phyloP scores from a whole-genome alignment of 2,329 filamentous ascomycete species.

The Xylaria sp. region DNA sequence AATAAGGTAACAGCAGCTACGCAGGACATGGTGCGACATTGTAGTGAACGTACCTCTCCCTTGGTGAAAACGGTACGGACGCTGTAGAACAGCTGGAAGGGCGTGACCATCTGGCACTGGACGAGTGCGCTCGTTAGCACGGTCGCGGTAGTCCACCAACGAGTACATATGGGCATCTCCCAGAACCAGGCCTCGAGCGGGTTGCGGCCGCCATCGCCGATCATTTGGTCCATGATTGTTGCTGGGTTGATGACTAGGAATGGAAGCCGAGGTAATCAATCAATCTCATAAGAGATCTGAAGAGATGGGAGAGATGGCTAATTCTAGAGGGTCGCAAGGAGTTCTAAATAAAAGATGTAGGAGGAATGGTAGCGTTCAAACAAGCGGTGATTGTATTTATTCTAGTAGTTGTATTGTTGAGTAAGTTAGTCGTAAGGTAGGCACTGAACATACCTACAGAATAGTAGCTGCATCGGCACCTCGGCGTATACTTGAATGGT shows the following conservation, averaged over 20 bases:
- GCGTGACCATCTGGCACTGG: slow-evolving; percentile 89
- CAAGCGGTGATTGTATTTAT: neutral
- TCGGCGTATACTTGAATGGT: no score
- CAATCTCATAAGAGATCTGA: neutral
- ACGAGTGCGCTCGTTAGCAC: slow-evolving; percentile 86
- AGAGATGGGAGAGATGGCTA: neutral
- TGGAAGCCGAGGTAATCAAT: neutral
- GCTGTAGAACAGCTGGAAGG: slow-evolving; percentile 97
- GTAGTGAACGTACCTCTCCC: slow-evolving; percentile 86
- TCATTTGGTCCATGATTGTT: slow-evolving; percentile 60
- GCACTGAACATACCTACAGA: no score
- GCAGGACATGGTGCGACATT: no score
- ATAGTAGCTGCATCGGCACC: no score
- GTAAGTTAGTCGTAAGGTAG: no score
- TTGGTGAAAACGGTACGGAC: slow-evolving; percentile 90
- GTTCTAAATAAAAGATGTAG: neutral
- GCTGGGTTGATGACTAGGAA: no score
- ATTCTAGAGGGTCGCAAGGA: neutral
- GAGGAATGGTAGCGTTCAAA: neutral
- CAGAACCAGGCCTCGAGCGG: slow-evolving; percentile 98
- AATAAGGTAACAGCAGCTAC: neutral
- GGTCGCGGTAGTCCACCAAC: slow-evolving; percentile 96
- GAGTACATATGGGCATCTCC: slow-evolving; percentile 95
- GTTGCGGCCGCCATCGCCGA: slow-evolving; percentile 66
- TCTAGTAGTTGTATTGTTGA: no score